Base-by-base conservation (phyloP, 306 rosid genomes). In the Macrotyloma uniflorum region DNA sequence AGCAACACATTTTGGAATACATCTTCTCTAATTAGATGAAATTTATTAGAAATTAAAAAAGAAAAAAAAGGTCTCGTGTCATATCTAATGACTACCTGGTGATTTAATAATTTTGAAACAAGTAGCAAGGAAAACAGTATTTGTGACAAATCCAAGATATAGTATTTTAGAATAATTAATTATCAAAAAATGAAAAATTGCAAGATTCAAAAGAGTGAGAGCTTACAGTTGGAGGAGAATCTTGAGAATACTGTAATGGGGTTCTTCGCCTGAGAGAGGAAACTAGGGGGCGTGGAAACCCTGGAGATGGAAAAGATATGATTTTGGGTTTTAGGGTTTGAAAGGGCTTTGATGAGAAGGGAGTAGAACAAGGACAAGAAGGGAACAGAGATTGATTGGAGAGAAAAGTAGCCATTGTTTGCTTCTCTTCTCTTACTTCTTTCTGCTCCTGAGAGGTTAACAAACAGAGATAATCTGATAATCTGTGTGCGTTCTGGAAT, bases 401-500 rank as follows among this genome's bases (percentile, higher is more conserved):
- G 33, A 88, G 80, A 74, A 77, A 74, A 35, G 74, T 20, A 46
- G 93, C 93, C 95, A 91, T 93, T 72, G 15, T 12, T 77, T 26
- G 50, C 23, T 64, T 19, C 47, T 28, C 62, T 32, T 67, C 33
- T 66, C 10, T 20, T 16, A 5, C 19, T 59, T 0, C 3, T 18
- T 59, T 0, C 3, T 18, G 20, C 7, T 14, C 15, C 6, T 9
- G 4, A 38, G 11, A 16, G 5, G 14, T 42, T 30, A 61, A 61
- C 68, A 30, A 32, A 15, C 18, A 24, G 66, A 28, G 23, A 7
- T 33, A 12, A n/a, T 23, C 1, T 23, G 23, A 7, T 33, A 12
- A 5, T 28, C 2, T 9, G 0, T 1, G 5, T 19, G 9, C 5
- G 28, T 64, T 62, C 24, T 62, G 3, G 5, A n/a, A 62, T 61